Base-by-base conservation (phyloP, 78 protist species). In the Neovahlkampfia damariscottae region DNA sequence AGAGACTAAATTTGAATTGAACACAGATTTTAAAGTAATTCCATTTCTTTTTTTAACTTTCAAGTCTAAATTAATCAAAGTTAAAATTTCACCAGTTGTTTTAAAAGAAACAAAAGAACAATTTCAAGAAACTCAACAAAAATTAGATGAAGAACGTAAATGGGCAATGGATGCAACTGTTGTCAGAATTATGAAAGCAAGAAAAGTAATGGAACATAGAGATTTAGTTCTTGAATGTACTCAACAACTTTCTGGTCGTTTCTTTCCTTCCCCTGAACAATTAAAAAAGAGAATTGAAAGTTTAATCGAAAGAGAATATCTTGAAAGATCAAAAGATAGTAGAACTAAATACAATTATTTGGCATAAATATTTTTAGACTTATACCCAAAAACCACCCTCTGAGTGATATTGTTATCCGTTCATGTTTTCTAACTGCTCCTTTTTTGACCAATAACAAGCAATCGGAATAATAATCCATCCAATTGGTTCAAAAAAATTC, bases 271-370 rank as follows among this genome's bases (percentile, higher is more conserved):
- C 73, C 89, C 95, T 19, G 77, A 41, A 0, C 94, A 90, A 38
- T 37, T 92, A 41, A 95, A 95, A 82, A 93, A 90, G 74, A 76
- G 97, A 36, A 89, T 95, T 27, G 97, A 94, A 74, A 67, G 84
- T 2, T 84, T 95, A 41, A 95, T 95, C n/a, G 98, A 95, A n/a
- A 87, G 95, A 8, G 98, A 93, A 62, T 95, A 94, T 72, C 67
- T 95, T 8, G 94, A 90, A 72, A 81, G 98, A 67, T 84, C 77
- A 66, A 78, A 68, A 37, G 80, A 19, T 10, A 29, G 68, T 10
- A n/a, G 19, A 10, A 10, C 10, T 10, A 69, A 69, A 69, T 69
- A 10, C 32, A 69, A 69, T 69, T 10, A 69, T 10, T 32, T 10
- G 19, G 72, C 72, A 69, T 69, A 69, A n/a, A 10, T 10, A n/a